These are phyloP conservation scores for Apophysomyces ossiformis DNA, from an alignment of 371 early-diverging fungal species.

Conservation along the genomic window DNA sequence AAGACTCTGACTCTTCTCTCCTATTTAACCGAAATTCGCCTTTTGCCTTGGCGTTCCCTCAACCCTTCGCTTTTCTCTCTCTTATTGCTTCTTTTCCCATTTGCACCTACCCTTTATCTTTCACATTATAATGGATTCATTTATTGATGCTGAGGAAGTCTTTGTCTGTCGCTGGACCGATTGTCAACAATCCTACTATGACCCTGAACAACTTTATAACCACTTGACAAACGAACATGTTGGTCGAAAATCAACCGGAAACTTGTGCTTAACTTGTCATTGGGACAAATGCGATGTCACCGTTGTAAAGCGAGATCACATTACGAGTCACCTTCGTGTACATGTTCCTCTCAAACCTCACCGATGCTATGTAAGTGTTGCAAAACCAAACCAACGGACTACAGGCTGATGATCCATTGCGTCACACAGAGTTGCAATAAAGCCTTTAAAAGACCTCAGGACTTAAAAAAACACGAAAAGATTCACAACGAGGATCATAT, in stretches of 20 bases:
- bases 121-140: neutral
- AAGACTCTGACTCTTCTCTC: neutral
- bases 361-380: constrained; percentile 63
- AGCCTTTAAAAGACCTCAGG: constrained; percentile 89
- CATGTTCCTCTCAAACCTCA: constrained; percentile 93
- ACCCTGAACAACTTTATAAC: constrained; percentile 80
- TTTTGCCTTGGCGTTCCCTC: constrained; percentile 9
- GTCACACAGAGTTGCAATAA: constrained; percentile 64
- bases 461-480: constrained; percentile 88
- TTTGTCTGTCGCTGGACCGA: constrained; percentile 54
- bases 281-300: constrained; percentile 84
- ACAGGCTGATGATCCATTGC: neutral
- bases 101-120: neutral
- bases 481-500: constrained; percentile 67
- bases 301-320: constrained; percentile 90
- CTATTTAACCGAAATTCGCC: neutral
- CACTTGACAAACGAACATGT: constrained; percentile 90
- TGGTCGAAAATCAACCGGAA: constrained; percentile 88
- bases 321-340: constrained; percentile 90
- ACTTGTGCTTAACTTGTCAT: constrained; percentile 85
- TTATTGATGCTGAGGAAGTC: constrained; percentile 5
- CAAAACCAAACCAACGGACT: neutral
- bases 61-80: neutral
- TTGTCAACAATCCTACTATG: constrained; percentile 60
- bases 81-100: neutral